Conservation (phyloP, 2,329 filamentous ascomycete genomes). For the Paecilomyces dactylethromorphus region DNA sequence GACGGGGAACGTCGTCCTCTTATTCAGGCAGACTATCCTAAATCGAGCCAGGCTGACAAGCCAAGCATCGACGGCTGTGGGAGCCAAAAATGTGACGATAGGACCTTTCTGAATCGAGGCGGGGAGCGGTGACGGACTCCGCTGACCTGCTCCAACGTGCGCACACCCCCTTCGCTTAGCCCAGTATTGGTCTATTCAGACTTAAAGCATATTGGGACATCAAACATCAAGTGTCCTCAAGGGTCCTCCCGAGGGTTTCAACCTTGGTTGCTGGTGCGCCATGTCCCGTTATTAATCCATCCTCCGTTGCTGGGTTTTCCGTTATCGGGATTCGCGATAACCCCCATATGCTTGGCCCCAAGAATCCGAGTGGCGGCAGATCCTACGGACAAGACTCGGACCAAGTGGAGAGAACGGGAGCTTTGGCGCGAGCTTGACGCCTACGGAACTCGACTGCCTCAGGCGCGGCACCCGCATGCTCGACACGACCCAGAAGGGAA, state of each 20-base stretch:
- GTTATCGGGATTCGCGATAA: background rate
- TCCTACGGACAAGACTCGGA: background rate
- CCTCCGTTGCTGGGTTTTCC: background rate
- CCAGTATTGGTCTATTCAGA: no score
- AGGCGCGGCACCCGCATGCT: background rate
- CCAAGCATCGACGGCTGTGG: no score
- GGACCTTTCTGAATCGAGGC: no score
- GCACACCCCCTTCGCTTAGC: no score
- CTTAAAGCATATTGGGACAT: no score
- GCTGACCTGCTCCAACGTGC: no score
- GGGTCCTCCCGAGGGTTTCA: background rate
- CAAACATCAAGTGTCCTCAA: background rate
- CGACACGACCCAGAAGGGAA: background rate
- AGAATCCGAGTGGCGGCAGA: background rate
- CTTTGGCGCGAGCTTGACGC: background rate
- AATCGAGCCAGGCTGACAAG: no score
- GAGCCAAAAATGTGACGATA: no score
- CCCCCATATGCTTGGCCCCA: no score
- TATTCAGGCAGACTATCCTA: no score
- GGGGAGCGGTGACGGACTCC: no score
- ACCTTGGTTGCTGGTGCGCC: background rate
- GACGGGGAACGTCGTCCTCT: no score
- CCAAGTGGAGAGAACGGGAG: background rate
- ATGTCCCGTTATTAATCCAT: background rate
- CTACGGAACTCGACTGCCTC: background rate